Base-by-base conservation (phyloP, 371 early-diverging fungal species). In the Zancudomyces culisetae region DNA sequence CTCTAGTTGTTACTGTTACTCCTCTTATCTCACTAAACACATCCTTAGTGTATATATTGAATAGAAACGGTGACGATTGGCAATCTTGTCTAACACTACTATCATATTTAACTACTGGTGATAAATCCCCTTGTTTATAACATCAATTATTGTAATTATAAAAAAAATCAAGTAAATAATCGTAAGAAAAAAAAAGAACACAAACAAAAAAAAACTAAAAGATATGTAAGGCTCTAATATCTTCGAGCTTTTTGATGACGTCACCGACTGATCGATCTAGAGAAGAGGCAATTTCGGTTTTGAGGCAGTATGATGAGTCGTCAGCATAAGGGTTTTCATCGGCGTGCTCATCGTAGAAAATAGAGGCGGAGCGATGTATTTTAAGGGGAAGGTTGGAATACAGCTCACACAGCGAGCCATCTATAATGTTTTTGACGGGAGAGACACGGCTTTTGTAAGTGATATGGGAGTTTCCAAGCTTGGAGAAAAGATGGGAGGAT, bases 371-470 rank as follows among this genome's bases (percentile, higher is more conserved):
- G 3, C 84, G 70, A 50, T 84, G 57, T n/a, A n/a, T n/a, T n/a
- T n/a, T n/a, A n/a, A n/a, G n/a, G n/a, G n/a, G n/a, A 43, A 77
- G 63, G 40, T 72, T 72, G 61, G 76, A 90, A 28, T 43, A 64
- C 59, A 75, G 74, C 68, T 93, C 94, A 61, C 91, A 89, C 45
- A 98, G 60, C 65, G 90, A 89, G 27, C 96, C 96, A 63, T 98
- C 98, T 53, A 95, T 71, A 6, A 85, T 85, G 30, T 73, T 61
- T 51, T 75, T 72, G n/a, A 88, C 90, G 3, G 97, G 95, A 26
- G 68, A 60, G 61, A 86, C 87, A 48, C 63, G 76, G 27, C 82
- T 74, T 28, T 96, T 76, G 70, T 81, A 94, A 23, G 78, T 60
- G 40, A 87, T 60, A 63, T 96, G 97, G 56, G 91, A 91, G 27